Evolutionary conservation across 164 flowering plant genomes (phyloP), one percentile per base, ranked within the genome.

Genomic region (Berberis vulgaris): DNA sequence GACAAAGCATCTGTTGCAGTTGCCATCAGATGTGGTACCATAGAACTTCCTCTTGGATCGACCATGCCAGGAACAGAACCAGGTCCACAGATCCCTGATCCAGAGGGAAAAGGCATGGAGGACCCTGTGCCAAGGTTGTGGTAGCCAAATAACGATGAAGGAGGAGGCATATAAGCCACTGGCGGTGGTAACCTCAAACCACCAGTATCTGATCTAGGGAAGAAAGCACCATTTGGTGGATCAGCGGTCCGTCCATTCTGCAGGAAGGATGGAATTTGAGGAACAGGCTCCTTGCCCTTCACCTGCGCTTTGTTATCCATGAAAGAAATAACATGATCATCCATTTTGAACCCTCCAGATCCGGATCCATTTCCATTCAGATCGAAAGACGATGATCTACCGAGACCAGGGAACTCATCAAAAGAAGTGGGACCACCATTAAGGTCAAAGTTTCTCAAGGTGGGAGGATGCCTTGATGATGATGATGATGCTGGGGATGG

Each of bases 401-500:
- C 73, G 41, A 67, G 60, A 64, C 57, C 69, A 47, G 26, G 65
- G 39, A 73, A 72, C 59, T 76, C 80, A 38, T 76, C 81, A 26
- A 75, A 70, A 59, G 70, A 45, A 50, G 64, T 61, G 3, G 86
- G 87, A 54, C 74, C 78, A 67, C 85, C 96, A 77, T 93, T 93
- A 78, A 93, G 77, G 71, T 93, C 89, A 63, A 90, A 65, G 78
- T 87, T 82, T 74, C 82, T 80, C 76, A 80, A 26, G 26, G 26
- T 55, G 3, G 79, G 61, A 50, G 84, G 80, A 66, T 78, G 89
- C 79, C 77, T 74, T 13, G 87, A 74, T 12, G 96, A 86, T 11
- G 94, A 87, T 2, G 91, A 88, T 0, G 88, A 85, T 10, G 84
- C 81, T 49, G 90, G 88, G 13, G 92, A 84, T 59, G 82, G 84